Base-by-base conservation (phyloP, 768 basidiomycete species). In the Amyloporia xantha region DNA sequence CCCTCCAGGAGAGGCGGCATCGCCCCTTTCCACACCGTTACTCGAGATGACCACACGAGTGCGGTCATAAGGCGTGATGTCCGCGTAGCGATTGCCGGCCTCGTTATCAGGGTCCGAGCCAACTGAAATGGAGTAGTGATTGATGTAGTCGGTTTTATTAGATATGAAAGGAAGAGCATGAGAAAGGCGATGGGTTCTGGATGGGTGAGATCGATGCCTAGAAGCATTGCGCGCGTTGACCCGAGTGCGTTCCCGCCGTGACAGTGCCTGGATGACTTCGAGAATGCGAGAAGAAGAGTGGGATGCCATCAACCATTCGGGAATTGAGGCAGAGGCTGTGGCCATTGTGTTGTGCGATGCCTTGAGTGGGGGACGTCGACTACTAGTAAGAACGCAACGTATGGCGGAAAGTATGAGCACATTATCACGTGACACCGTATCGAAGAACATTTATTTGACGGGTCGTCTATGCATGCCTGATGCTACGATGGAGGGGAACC, bases 21-120 rank as follows among this genome's bases (percentile, higher is more conserved):
- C 48, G 13, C 40, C 59, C 49, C 23, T 49, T 45, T 46, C 47
- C 44, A 40, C 40, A 47, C 25, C 44, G 30, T 59, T 54, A 10
- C 58, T 54, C 11, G 68, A 68, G 13, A 82, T 71, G n/a, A 77
- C 60, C 25, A 91, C 81, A 13, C 87, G 77, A 0, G 86, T 91
- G 42, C 86, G 77, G 66, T 94, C 88, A 62, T 91, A 94, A 0
- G 91, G 86, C 41, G 78, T 66, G 46, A 93, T 75, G 57, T 90
- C 78, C 24, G 60, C 43, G 56, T 93, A 93, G 11, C 91, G 84
- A 69, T 91, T 91, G 26, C 63, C 65, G 40, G 55, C 56, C 19
- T 58, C 41, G 58, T 86, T 77, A 23, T 60, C 62, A 24, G 70
- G 69, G 42, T 71, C 62, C 42, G 60, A 63, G 17, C 78, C 84